Evolutionary conservation across 2,329 filamentous ascomycete genomes (phyloP).

Genomic region (Nigrospora sphaerica): DNA sequence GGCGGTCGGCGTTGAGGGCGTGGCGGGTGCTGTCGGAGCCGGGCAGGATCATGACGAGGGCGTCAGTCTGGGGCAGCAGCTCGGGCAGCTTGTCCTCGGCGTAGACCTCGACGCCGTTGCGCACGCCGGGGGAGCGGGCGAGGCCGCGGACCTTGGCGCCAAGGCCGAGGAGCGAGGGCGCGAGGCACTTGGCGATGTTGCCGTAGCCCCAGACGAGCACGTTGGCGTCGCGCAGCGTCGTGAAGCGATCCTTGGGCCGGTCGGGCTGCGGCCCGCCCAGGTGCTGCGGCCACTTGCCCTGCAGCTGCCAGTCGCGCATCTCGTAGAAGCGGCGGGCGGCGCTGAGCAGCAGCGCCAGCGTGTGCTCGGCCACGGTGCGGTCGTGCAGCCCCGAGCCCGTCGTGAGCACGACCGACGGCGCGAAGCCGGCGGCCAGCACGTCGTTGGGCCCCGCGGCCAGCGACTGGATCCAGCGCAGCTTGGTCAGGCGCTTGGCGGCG

Average conservation of each 20-base stretch:
- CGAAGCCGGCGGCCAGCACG: conserved; percentile 55
- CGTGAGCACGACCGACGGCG: conserved; percentile 42
- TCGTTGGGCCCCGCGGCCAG: conserved; percentile 61
- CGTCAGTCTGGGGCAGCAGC: conserved; percentile 51
- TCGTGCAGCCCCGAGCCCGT: conserved; percentile 60
- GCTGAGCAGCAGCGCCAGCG: conserved; percentile 49
- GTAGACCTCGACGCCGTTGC: conserved; percentile 51
- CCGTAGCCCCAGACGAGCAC: conserved; percentile 59
- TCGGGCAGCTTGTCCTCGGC: conserved; percentile 44
- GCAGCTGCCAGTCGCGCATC: conserved; percentile 55
- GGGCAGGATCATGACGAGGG: conserved; percentile 61
- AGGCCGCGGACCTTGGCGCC: conserved; percentile 54
- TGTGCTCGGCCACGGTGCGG: conserved; percentile 57
- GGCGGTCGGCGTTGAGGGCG: conserved; percentile 45
- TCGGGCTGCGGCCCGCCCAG: conserved; percentile 56
- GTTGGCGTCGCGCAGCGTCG: conserved; percentile 50
- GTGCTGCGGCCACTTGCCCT: conserved; percentile 51
- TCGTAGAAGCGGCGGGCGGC: conserved; percentile 51
- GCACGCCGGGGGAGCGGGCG: conserved; percentile 48
- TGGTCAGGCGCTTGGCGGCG: conserved; percentile 45
- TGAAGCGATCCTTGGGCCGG: conserved; percentile 48
- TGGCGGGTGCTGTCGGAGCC: conserved; percentile 49
- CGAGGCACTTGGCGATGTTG: conserved; percentile 56
- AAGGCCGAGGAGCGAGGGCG: conserved; percentile 44
- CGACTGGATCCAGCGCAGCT: conserved; percentile 59